Evolutionary conservation across 2,329 filamentous ascomycete genomes (phyloP), one percentile per base, ranked within the genome.

Genomic region (Paecilomyces sp.): DNA sequence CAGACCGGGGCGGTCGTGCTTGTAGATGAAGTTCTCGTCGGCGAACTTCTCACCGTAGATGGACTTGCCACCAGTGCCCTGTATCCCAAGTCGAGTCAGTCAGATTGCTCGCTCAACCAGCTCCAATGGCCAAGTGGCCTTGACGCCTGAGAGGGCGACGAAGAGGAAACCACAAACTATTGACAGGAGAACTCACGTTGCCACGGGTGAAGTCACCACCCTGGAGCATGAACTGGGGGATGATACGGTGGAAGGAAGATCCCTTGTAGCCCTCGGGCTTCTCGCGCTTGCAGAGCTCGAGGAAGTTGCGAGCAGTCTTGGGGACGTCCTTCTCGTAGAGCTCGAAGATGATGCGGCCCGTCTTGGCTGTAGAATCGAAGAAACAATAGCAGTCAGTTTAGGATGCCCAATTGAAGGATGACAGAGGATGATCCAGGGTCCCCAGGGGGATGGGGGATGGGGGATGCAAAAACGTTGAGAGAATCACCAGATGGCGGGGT

Each of bases 1-100:
- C 69, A 92, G 84, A 82, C 88, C 90, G 64, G 88, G 88, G 70
- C 82, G 80, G 77, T 77, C 78, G 86, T 96, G 92, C 82, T 85
- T 87, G 67, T 83, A 74, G 64, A 79, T 74, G 84, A 96, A 95
- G 88, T 95, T 96, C 88, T 96, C 91, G 76, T 96, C 91, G 71
- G 87, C 80, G 75, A 96, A 96, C 85, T 93, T 94, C 80, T 95
- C 90, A 71, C 91, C 91, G 79, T 95, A 96, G 85, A 96, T 96
- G 77, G 90, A 95, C 81, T 89, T 90, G 79, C 91, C 91, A 81
- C 91, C 91, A 61, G 91, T 93, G 74, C 91, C 91, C 91, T 95
- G 60, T 59, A 66, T 57, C 41, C 31, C 6, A 59, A 25, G 50
- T 18, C 3, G 7, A 18, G 41, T 47, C 5, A 47, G 41, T 18